Evolutionary conservation across 2,329 filamentous ascomycete genomes (phyloP), one percentile per base, ranked within the genome.

Genomic region (Colletotrichum sp.): DNA sequence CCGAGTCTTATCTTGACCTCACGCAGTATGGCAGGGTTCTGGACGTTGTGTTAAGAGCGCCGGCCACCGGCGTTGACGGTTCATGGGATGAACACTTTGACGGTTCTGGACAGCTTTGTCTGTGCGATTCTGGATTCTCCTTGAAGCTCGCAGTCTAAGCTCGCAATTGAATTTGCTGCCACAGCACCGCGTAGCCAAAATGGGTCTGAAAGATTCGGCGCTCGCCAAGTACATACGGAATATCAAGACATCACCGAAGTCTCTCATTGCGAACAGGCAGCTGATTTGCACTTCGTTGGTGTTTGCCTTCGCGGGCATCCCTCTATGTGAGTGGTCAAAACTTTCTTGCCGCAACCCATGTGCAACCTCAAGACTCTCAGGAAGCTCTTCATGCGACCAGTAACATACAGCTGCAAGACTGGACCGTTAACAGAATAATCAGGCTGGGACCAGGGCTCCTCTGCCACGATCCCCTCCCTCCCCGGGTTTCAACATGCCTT

Each of bases 401-500:
- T 1, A 49, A 6, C 5, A 49, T 49, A 3, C 9, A 49, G 1
- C 39, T 49, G 19, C 39, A 49, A 49, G 3, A 29, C 55, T 2
- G 4, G 52, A 2, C 6, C 6, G 2, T 22, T 59, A 59, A 59
- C 13, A 3, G 1, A 25, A 0, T 0, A 59, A 2, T 7, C 5
- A 69, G 67, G 19, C 16, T 69, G 67, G 67, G 67, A 69, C 13
- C 67, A 69, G 19, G 67, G 52, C 22, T 25, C 67, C 5, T 59
- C 67, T 1, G 71, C 84, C 1, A 76, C 80, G 3, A 76, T 86
- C 1, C 79, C 84, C 2, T 82, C 81, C 5, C 79, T 86, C 2
- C 80, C 81, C 4, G 79, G 83, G 12, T 86, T 86, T 69, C 80
- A 84, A 63, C 30, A 83, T 15, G 78, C 81, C 11, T 86, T 86